Conservation (phyloP, 2,329 filamentous ascomycete genomes). For the Monilinia aucupariae region DNA sequence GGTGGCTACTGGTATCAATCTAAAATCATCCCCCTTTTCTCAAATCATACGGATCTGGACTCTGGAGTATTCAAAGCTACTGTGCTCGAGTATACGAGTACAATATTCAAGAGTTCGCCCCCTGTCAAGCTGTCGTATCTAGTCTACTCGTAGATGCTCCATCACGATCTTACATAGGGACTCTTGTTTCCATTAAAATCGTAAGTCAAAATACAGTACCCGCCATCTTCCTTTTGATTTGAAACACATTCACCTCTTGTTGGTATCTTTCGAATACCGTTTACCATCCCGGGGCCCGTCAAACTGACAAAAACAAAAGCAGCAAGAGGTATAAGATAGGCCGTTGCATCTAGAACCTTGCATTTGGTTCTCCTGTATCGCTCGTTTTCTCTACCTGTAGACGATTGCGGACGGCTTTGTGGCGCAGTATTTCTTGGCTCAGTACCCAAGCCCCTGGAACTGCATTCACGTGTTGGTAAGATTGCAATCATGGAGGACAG, state of each 20-base stretch:
- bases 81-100: background rate
- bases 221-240: background rate
- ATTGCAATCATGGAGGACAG: background rate
- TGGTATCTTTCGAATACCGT: background rate
- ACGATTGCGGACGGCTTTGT: background rate
- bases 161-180: background rate
- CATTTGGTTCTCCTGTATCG: background rate
- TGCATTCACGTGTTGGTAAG: background rate
- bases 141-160: background rate
- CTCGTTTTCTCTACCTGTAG: background rate
- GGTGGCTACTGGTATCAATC: background rate
- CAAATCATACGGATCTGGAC: too few species aligned
- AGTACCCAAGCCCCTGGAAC: background rate
- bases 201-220: slow-evolving; percentile 3
- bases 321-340: background rate
- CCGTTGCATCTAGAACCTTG: background rate
- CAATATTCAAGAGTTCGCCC: background rate
- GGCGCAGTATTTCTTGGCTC: slow-evolving; percentile 10
- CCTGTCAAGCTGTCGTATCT: background rate
- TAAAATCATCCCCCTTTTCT: background rate
- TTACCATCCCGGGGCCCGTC: background rate
- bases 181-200: background rate
- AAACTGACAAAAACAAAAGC: background rate
- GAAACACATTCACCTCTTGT: background rate
- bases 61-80: too few species aligned